Evolutionary conservation across 2,329 filamentous ascomycete species (phyloP), one percentile per base, ranked within the genome.

Genomic region (Neospermospora avenae): DNA sequence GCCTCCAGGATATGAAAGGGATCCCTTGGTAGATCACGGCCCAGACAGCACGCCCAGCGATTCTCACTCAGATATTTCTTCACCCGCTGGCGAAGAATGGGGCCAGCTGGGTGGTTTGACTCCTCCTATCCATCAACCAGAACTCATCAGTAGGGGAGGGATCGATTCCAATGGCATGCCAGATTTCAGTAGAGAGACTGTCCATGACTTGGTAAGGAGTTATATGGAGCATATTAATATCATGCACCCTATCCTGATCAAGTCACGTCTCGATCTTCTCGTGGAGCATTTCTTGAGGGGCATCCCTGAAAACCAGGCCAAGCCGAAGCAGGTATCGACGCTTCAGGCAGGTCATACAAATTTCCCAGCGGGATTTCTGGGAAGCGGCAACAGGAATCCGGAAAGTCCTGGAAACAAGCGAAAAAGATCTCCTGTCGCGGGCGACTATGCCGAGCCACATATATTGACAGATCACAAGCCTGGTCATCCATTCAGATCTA

Each of bases 161-260:
- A 72, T 71, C 35, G 69, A 64, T 57, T 45, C 69, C 4, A 77
- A 81, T 48, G 81, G 81, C 6, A 81, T 79, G 48, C 81, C 83
- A 1, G 82, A 86, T 66, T 81, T 86, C 62, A 77, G 76, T 4
- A 75, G 79, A 54, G 62, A 67, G 0, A 81, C 74, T 35, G 82
- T 87, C 0, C 78, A 76, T 75, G 68, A 68, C 41, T 83, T 86
- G 60, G 81, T 86, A 11, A 67, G 78, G 42, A 82, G 80, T 64
- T 88, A 84, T 71, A 80, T 84, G 71, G 75, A 81, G 0, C 78
- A 87, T 65, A 84, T 88, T 34, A 78, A 87, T 55, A 86, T 81
- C 64, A 85, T 88, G 81, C 85, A 88, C 64, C 85, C 84, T 5
- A 81, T 88, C 59, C 79, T 88, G 25, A 77, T 81, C 22, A 81